Conservation (phyloP, 202 grass and related monocot genomes). For the Digitaria exilis region DNA sequence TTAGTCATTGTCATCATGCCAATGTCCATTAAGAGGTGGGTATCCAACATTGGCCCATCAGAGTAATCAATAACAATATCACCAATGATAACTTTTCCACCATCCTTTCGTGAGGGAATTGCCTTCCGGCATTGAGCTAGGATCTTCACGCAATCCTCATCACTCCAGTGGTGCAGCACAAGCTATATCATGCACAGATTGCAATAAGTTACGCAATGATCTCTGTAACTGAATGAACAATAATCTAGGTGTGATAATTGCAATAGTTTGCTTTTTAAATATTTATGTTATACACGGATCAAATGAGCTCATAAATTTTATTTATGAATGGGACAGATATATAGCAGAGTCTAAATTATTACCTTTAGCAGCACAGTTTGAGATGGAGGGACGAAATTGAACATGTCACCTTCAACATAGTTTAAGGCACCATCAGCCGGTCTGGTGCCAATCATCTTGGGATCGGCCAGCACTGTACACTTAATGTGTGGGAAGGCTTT, state of each 20-base stretch:
- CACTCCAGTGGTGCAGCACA: constrained; percentile 55
- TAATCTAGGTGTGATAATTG: too few relatives aligned
- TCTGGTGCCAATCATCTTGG: background rate
- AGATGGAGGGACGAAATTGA: background rate
- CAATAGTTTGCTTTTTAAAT: too few relatives aligned
- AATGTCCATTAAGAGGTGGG: constrained; percentile 50
- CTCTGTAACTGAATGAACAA: too few relatives aligned
- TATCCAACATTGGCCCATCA: constrained; percentile 5
- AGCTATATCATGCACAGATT: too few relatives aligned
- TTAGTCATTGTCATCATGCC: constrained; percentile 45
- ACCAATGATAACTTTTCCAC: constrained; percentile 52
- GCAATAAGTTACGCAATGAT: too few relatives aligned
- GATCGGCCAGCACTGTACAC: constrained; percentile 32
- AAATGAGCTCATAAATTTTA: too few relatives aligned
- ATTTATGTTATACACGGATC: too few relatives aligned
- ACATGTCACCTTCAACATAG: constrained; percentile 29
- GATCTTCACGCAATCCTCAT: constrained; percentile 50
- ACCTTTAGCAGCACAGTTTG: background rate
- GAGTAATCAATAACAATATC: constrained; percentile 45
- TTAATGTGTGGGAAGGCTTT: constrained; percentile 21
- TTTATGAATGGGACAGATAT: too few relatives aligned
- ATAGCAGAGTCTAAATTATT: too few relatives aligned
- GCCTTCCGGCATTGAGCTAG: constrained; percentile 47
- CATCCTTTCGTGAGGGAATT: constrained; percentile 31
- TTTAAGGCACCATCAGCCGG: background rate